Base-by-base conservation (phyloP, 306 rosid species). In the Sechiopsis laciniata region DNA sequence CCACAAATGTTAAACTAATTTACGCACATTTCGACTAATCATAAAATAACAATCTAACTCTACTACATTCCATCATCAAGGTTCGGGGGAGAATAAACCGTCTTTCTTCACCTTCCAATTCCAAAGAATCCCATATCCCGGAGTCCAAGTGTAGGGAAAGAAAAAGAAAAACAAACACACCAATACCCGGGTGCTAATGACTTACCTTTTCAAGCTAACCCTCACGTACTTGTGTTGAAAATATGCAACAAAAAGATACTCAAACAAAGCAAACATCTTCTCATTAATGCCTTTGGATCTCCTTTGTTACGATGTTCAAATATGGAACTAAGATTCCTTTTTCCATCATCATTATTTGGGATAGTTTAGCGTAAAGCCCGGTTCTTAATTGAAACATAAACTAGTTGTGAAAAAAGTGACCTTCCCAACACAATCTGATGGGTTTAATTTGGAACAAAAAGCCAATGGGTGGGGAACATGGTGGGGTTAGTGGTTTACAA, bases 201-300 rank as follows among this genome's bases (percentile, higher is more conserved):
- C 29, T 21, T 10, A 20, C 72, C 37, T 67, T 67, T 67, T 67
- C 55, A 67, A 42, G 57, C 73, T 68, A 57, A 46, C 57, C 58
- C 48, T 0, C 74, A 70, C 46, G 74, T 51, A 51, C 74, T 70
- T 51, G 73, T 69, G 73, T 69, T 69, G 73, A 69, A 69, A 69
- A 69, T 69, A 48, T 69, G 73, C 57, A 46, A 69, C 58, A 50
- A 69, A 16, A 46, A 69, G 14, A 9, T 24, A 65, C 48, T 42
- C 15, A 50, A 61, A 69, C 59, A 50, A 42, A 42, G 48, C 48
- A 42, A 42, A 42, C 48, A 42, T 22, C 32, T 66, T 17, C 24
- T 17, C 0, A 40, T 9, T 19, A 19, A 48, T 42, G 48, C 48
- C 48, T 42, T 37, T 37, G 45, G 45, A 37, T 37, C 45, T 6